A percentile compares a stretch with the other conserved stretches of the same genome.
Conservation (phyloP, 805 yeast genomes). For the Komagataella populi region DNA sequence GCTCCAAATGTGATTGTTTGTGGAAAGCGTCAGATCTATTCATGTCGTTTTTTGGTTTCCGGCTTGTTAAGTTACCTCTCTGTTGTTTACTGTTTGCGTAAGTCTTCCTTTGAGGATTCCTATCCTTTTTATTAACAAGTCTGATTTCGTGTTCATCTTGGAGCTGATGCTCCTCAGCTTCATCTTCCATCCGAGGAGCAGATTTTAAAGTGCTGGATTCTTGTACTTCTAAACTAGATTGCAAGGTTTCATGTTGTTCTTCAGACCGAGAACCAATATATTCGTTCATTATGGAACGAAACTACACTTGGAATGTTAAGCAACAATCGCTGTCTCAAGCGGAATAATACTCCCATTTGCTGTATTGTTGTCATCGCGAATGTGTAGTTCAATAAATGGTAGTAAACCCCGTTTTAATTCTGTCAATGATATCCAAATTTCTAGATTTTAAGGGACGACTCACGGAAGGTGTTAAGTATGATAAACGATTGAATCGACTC, state of each 20-base stretch:
- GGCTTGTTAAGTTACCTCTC: background rate
- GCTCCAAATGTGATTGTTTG: background rate
- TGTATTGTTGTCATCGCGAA: background rate
- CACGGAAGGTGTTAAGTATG: conserved; percentile 57
- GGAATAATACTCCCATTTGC: background rate
- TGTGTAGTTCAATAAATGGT: too few species aligned
- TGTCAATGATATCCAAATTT: conserved; percentile 8
- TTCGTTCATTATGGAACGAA: background rate
- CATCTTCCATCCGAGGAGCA: background rate
- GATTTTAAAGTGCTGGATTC: background rate
- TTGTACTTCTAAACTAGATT: background rate
- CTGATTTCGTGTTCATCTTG: background rate
- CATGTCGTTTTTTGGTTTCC: background rate
- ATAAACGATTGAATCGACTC: conserved; percentile 36
- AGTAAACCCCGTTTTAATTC: too few species aligned
- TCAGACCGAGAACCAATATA: background rate
- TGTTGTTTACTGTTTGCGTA: background rate
- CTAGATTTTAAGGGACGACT: conserved; percentile 26
- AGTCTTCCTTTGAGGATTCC: background rate
- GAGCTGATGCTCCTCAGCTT: background rate
- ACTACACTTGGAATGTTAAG: too few species aligned
- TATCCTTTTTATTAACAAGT: background rate
- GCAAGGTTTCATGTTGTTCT: background rate
- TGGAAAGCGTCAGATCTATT: background rate
- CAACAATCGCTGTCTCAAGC: background rate